phyloP scores from a whole-genome alignment of 345 rosid genomes.

The Syzygium aqueum region DNA sequence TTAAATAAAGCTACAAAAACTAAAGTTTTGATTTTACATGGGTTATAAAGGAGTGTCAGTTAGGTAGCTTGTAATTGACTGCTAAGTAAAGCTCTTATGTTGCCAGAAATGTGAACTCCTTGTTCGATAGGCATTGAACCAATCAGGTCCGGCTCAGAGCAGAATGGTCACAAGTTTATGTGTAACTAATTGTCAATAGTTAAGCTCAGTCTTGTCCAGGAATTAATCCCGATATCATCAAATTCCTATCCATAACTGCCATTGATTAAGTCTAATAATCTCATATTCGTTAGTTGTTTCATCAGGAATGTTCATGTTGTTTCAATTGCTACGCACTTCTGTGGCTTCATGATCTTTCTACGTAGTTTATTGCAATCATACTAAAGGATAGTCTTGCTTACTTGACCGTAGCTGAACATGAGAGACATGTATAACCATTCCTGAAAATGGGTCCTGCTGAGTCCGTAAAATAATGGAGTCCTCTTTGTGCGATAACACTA shows the following conservation, averaged over 20 bases:
- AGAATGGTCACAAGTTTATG: not conserved
- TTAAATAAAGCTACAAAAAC: not conserved
- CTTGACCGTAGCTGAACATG: not conserved
- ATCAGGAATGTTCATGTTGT: not conserved
- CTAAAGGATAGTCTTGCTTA: not conserved
- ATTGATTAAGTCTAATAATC: not conserved
- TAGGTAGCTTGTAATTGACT: not conserved
- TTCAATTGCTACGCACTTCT: not conserved
- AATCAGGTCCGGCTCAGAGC: not conserved
- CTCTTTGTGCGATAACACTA: not conserved
- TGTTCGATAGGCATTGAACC: not conserved
- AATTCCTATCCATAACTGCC: not conserved
- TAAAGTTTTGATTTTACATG: not conserved
- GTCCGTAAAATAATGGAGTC: not conserved
- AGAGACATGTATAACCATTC: not conserved
- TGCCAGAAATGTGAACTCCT: not conserved
- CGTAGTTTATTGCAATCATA: not conserved
- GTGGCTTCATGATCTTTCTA: not conserved
- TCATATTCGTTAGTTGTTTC: not conserved
- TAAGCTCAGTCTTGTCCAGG: not conserved
- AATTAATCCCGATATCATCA: not conserved
- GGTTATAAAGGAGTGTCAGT: not conserved
- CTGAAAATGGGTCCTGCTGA: not conserved
- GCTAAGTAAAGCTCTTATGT: not conserved
- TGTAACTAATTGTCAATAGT: not conserved